These are phyloP conservation scores for Backusella mclennaniae DNA, from an alignment of 192 early-diverging fungal genomes.

Conservation along the genomic window DNA sequence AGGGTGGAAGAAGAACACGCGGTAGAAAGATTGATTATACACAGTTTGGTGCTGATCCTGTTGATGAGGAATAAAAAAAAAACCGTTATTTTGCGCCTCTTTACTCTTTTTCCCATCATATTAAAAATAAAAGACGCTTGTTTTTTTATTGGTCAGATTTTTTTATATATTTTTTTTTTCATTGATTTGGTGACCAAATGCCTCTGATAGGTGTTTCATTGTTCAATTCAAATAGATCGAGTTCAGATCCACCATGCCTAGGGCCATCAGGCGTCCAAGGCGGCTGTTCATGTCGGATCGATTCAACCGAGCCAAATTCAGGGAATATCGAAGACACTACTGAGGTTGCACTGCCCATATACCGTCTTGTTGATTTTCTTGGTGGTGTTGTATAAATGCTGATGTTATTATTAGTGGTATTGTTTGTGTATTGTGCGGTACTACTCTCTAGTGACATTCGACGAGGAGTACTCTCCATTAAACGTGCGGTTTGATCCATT, in stretches of 20 bases:
- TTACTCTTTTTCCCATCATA: background rate
- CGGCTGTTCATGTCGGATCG: background rate
- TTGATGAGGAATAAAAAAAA: slow-evolving; percentile 35
- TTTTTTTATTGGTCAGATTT: background rate
- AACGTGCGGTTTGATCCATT: background rate
- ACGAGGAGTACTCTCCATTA: background rate
- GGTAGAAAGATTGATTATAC: slow-evolving; percentile 74
- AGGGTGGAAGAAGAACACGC: slow-evolving; percentile 60
- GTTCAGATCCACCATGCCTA: background rate
- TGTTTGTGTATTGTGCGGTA: background rate
- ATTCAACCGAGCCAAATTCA: background rate
- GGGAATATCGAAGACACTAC: background rate
- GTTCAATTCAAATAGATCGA: background rate
- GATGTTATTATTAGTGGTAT: background rate
- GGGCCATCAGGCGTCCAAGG: background rate
- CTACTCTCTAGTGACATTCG: background rate
- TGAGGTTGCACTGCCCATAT: background rate
- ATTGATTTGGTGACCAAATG: background rate
- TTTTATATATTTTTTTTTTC: background rate
- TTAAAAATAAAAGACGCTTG: background rate
- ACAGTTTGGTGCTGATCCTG: slow-evolving; percentile 63
- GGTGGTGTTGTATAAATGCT: background rate
- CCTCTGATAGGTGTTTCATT: background rate
- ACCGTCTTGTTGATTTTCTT: background rate
- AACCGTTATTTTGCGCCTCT: background rate